Conservation (phyloP, 805 yeast genomes). For the Komagataella mondaviorum region DNA sequence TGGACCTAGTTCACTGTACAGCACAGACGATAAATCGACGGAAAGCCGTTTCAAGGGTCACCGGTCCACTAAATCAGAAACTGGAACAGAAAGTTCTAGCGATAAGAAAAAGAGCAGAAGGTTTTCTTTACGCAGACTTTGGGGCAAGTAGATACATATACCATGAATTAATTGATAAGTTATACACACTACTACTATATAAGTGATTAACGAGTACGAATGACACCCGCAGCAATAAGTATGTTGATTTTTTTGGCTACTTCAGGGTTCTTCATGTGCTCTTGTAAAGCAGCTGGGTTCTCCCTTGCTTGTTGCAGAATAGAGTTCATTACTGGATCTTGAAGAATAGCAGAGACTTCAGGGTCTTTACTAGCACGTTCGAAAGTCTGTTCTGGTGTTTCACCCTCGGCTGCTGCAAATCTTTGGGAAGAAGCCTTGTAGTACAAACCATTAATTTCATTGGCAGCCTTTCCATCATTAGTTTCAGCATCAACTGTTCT, state of each 20-base stretch:
- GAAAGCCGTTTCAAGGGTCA: not conserved
- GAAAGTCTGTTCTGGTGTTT: constrained; percentile 89
- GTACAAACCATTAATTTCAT: constrained; percentile 75
- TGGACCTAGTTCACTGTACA: not conserved
- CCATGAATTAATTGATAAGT: not conserved
- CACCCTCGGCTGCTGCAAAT: constrained; percentile 73
- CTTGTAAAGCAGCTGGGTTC: constrained; percentile 93
- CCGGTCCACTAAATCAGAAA: not conserved
- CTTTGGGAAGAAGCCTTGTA: constrained; percentile 69
- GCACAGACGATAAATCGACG: not conserved
- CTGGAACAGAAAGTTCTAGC: not conserved
- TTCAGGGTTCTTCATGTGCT: constrained; percentile 95
- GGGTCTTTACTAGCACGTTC: constrained; percentile 87
- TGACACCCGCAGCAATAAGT: constrained; percentile 92
- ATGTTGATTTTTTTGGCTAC: constrained; percentile 77
- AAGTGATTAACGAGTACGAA: constrained; percentile 56
- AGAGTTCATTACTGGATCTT: constrained; percentile 93
- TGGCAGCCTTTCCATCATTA: constrained; percentile 39
- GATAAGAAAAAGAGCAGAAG: not conserved
- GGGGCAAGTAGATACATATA: not conserved
- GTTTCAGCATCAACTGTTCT: constrained; percentile 58
- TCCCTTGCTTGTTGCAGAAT: constrained; percentile 88
- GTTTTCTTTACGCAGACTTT: not conserved
- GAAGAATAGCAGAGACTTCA: constrained; percentile 79
- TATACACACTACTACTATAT: not conserved